These are phyloP conservation scores for Cephalotrichum gorgonifer DNA, from an alignment of 2,329 filamentous ascomycete genomes.

Conservation along the genomic window DNA sequence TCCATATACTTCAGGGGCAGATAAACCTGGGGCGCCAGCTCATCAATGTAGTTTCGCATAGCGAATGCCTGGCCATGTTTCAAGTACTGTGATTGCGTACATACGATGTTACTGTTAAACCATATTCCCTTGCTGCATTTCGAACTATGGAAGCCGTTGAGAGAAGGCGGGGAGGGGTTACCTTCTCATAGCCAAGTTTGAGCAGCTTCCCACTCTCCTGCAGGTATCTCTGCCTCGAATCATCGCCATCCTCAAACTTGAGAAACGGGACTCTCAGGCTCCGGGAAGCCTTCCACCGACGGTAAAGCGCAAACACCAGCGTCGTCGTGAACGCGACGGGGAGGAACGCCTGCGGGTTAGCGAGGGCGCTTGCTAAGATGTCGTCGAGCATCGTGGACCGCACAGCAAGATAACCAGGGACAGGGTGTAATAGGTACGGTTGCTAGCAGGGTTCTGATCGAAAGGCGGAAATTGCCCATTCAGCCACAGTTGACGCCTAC, in stretches of 20 bases:
- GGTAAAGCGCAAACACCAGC: background rate
- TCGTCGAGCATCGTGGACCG: conserved; percentile 1
- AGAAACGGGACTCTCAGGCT: background rate
- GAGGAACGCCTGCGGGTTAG: background rate
- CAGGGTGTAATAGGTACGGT: no score
- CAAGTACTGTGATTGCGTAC: background rate
- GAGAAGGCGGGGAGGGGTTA: background rate
- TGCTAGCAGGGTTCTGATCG: no score
- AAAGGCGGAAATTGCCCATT: no score
- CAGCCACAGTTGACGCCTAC: no score
- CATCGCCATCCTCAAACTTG: conserved; percentile 3
- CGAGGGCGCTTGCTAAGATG: background rate
- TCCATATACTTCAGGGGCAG: conserved; percentile 1
- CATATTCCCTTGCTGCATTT: background rate
- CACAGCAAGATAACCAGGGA: background rate
- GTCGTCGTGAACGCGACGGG: background rate
- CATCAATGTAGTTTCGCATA: conserved; percentile 3
- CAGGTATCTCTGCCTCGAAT: conserved; percentile 3
- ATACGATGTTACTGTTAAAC: background rate
- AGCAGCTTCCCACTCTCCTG: conserved; percentile 1
- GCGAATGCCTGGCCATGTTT: conserved; percentile 4
- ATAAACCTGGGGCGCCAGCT: conserved; percentile 1
- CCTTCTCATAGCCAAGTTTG: conserved; percentile 3
- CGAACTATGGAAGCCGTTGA: background rate
- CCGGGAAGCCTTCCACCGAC: conserved; percentile 1